Evolutionary conservation across 305 asterid species (phyloP), one percentile per base, ranked within the genome.

Genomic region (Fraxinus nigra): DNA sequence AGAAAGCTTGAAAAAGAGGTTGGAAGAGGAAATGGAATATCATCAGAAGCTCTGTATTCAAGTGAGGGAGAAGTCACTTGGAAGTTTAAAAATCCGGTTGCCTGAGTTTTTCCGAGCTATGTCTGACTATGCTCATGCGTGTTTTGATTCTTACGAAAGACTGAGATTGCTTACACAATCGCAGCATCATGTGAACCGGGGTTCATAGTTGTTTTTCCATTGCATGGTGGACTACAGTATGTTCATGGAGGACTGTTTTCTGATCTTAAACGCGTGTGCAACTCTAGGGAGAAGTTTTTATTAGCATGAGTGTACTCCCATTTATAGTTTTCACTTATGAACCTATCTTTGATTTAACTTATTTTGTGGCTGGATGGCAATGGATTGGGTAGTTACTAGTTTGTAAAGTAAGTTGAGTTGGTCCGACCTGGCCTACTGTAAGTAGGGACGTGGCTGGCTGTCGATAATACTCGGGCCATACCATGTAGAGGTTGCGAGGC

Each of bases 51-150:
- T 84, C 16, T 94, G 97, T 48, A 38, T 93, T 70, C 98, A 95
- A 72, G 98, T 94, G 54, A 89, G 98, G 86, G 98, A 94, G 82
- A 95, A 95, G 80, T 92, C 97, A 11, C 83, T 94, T 46, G 93
- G 97, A 75, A 94, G 85, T 82, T 86, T 95, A 48, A 94, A 92
- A 78, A 90, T 91, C 65, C 89, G 96, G 75, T 70, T 96, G 91
- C 99, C 99, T 3, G 98, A 94, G 86, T 93, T 96, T 22, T 96
- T 93, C 80, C 89, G 98, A 6, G 99, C 97, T 9, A 87, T 94
- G 78, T 82, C 93, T 0, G 97, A 93, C 75, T 94, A 93, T 40
- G 85, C 99, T 14, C 91, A 85, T n/a, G 92, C 92, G 1, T 93
- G 97, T 80, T 88, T 63, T 3, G 92, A 90, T 28, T 88, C 97